Evolutionary conservation across 257 asterid genomes (phyloP).

Genomic region (Eustoma russellianum): DNA sequence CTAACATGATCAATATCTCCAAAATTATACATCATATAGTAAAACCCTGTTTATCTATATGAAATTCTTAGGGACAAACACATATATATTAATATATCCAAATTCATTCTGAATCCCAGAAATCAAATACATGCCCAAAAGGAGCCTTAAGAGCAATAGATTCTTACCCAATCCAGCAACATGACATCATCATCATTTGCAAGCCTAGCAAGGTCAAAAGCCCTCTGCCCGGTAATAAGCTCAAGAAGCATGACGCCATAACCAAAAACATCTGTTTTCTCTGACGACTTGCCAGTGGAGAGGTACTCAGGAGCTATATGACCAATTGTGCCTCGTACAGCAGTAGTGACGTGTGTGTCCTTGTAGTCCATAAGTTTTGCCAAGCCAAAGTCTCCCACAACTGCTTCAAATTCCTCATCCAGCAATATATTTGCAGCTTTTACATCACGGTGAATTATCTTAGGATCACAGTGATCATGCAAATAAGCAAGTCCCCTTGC

Average conservation of each 20-base stretch:
- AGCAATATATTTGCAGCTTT: constrained; percentile 80
- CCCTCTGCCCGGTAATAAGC: constrained; percentile 89
- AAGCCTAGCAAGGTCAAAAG: constrained; percentile 87
- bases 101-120: no score
- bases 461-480: constrained; percentile 89
- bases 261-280: constrained; percentile 88
- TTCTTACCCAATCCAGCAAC: constrained; percentile 90
- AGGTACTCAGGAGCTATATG: constrained; percentile 84
- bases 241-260: constrained; percentile 97
- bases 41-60: no score
- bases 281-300: constrained; percentile 76
- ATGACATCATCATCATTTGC: constrained; percentile 86
- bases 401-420: constrained; percentile 92
- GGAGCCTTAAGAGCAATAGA: constrained; percentile 1
- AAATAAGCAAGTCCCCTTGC: constrained; percentile 91
- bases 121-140: no score
- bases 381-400: constrained; percentile 89
- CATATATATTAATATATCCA: no score
- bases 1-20: no score
- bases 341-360: constrained; percentile 90
- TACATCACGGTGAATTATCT: constrained; percentile 86
- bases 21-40: no score
- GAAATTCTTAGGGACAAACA: no score
- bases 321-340: constrained; percentile 86
- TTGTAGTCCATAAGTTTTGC: constrained; percentile 95